Evolutionary conservation across 1,139 yeast genomes (phyloP).

Genomic region (Starmera stellimalicola): DNA sequence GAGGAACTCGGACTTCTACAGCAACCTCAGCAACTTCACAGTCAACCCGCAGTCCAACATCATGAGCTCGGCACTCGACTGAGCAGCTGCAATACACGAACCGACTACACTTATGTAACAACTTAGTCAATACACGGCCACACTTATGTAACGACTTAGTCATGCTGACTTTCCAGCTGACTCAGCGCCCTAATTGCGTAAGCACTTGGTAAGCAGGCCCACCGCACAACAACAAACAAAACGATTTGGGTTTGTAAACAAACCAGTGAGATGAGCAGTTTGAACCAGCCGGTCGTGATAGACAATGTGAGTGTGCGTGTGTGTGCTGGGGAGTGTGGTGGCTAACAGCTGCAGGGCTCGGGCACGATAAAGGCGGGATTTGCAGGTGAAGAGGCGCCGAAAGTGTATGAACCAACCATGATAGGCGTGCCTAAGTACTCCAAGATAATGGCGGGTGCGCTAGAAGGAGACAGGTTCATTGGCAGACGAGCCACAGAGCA

Average conservation of each 20-base stretch:
- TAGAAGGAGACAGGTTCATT: conserved; percentile 53
- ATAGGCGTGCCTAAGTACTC: conserved; percentile 81
- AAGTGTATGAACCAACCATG: conserved; percentile 38
- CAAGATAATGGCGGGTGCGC: conserved; percentile 77
- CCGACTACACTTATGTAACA: too few species aligned
- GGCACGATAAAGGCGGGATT: conserved; percentile 84
- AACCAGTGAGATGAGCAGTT: conserved; percentile 8
- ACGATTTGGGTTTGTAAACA: conserved; percentile 5
- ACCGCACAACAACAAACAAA: neutral
- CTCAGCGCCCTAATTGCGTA: neutral
- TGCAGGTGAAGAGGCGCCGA: conserved; percentile 85
- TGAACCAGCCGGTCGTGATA: conserved; percentile 81
- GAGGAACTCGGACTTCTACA: conserved; percentile 25
- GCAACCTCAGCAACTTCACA: conserved; percentile 5
- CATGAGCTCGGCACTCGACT: conserved; percentile 1
- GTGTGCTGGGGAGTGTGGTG: too few species aligned
- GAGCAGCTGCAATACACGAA: neutral
- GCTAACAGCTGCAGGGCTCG: too few species aligned
- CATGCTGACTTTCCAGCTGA: neutral
- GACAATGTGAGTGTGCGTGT: conserved; percentile 57
- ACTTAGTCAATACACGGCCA: neutral
- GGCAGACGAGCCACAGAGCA: conserved; percentile 68
- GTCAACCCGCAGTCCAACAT: conserved; percentile 1
- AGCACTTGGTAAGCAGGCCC: neutral
- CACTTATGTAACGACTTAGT: neutral